These are phyloP conservation scores for Alternaria sp. DNA, from an alignment of 2,329 filamentous ascomycete genomes.

Conservation along the genomic window DNA sequence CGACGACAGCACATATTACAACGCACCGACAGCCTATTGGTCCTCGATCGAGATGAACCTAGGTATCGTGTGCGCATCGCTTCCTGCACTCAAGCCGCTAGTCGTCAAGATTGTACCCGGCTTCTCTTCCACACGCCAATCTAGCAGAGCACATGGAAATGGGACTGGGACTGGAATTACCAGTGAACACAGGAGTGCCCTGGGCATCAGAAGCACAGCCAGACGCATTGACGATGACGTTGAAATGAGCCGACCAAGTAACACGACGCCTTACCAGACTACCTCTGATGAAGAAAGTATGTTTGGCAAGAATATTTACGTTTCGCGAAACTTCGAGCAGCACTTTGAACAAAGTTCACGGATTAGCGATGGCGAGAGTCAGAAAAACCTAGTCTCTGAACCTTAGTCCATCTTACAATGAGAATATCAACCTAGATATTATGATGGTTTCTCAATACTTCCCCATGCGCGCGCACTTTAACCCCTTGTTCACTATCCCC, in stretches of 20 bases:
- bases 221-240: conserved; percentile 20
- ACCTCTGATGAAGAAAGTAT: conserved; percentile 13
- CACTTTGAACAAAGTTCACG: conserved; percentile 9
- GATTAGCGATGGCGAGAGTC: conserved; percentile 14
- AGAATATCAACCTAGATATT: not conserved
- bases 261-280: conserved; percentile 17
- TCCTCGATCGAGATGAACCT: conserved; percentile 45
- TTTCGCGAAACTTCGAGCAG: conserved; percentile 12
- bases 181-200: not conserved
- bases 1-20: conserved; percentile 37
- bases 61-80: conserved; percentile 45
- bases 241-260: conserved; percentile 22
- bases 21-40: conserved; percentile 38
- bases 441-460: not conserved
- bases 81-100: conserved; percentile 43
- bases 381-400: conserved; percentile 9
- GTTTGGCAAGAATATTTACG: conserved; percentile 18
- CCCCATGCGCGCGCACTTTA: not conserved
- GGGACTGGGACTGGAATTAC: conserved; percentile 13
- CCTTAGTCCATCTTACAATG: not conserved
- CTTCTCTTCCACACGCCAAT: conserved; percentile 25
- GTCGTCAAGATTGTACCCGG: conserved; percentile 34
- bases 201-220: conserved; percentile 12
- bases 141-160: conserved; percentile 20
- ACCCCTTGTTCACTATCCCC: not conserved